Conservation (phyloP, 108 stramenopile genomes). For the Conticribra weissflogii region DNA sequence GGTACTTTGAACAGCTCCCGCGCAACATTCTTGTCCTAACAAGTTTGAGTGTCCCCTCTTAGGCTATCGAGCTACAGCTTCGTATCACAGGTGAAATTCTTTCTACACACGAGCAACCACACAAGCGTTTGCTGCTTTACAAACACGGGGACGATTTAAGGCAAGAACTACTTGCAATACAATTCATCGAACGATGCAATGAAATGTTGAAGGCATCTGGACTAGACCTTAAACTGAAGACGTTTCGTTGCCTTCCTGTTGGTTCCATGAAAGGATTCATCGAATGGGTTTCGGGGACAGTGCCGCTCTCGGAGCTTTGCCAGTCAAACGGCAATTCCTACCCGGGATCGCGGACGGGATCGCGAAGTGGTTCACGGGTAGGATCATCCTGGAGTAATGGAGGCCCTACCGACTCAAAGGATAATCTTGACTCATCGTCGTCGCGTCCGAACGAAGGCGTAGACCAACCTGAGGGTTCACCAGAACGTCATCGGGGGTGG, state of each 20-base stretch:
- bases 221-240: conserved; percentile 81
- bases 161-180: conserved; percentile 85
- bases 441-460: conserved; percentile 6
- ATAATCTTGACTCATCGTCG: conserved; percentile 5
- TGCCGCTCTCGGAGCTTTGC: conserved; percentile 85
- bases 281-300: conserved; percentile 86
- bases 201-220: conserved; percentile 74
- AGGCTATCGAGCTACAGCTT: conserved; percentile 59
- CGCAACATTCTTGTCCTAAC: neutral
- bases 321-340: conserved; percentile 46
- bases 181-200: conserved; percentile 81
- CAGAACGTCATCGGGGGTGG: conserved; percentile 32
- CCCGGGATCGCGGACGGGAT: conserved; percentile 53
- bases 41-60: neutral
- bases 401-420: conserved; percentile 4
- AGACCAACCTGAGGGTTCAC: conserved; percentile 6
- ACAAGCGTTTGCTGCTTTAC: conserved; percentile 78
- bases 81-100: conserved; percentile 56
- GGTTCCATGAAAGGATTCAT: conserved; percentile 76
- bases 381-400: conserved; percentile 30
- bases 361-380: conserved; percentile 19
- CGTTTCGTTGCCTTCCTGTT: conserved; percentile 81
- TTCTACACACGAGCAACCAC: conserved; percentile 25
- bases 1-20: conserved; percentile 1
- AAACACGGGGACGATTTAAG: conserved; percentile 89